Evolutionary conservation across 148 eudicot species (phyloP).

Genomic region (Rhododendron henanense): DNA sequence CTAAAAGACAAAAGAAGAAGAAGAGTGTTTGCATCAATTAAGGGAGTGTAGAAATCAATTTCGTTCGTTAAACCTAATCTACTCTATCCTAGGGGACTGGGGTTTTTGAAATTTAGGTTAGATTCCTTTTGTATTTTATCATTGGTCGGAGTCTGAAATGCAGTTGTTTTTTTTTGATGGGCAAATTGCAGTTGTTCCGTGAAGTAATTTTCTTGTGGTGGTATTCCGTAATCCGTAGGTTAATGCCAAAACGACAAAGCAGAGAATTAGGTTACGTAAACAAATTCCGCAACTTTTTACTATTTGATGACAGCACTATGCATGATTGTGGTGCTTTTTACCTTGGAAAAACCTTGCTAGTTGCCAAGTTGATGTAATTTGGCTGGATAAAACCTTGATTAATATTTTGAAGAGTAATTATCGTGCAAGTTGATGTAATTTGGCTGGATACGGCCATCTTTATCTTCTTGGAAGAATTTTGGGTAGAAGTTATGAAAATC

Average conservation of each 20-base stretch:
- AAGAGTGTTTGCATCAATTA: no score
- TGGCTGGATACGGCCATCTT: no score
- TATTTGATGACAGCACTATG: neutral
- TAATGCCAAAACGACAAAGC: neutral
- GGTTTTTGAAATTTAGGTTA: neutral
- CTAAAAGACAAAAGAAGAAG: no score
- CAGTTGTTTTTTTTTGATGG: no score
- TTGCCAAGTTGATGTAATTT: neutral
- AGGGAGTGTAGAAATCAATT: no score
- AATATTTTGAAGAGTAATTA: no score
- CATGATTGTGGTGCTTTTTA: neutral
- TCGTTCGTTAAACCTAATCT: no score
- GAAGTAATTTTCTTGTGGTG: neutral
- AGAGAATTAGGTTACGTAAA: neutral
- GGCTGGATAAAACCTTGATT: neutral
- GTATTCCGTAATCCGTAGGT: neutral
- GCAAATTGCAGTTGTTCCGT: neutral
- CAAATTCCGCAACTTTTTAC: neutral
- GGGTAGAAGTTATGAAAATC: no score
- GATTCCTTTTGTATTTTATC: neutral
- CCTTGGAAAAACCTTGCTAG: neutral
- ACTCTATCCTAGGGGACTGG: no score
- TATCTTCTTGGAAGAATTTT: no score
- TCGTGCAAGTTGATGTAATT: no score
- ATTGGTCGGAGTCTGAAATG: neutral